Percentiles rank a stretch among this genome's conserved stretches.
phyloP scores from a whole-genome alignment of 371 early-diverging fungal genomes.

The Actinomucor elegans region DNA sequence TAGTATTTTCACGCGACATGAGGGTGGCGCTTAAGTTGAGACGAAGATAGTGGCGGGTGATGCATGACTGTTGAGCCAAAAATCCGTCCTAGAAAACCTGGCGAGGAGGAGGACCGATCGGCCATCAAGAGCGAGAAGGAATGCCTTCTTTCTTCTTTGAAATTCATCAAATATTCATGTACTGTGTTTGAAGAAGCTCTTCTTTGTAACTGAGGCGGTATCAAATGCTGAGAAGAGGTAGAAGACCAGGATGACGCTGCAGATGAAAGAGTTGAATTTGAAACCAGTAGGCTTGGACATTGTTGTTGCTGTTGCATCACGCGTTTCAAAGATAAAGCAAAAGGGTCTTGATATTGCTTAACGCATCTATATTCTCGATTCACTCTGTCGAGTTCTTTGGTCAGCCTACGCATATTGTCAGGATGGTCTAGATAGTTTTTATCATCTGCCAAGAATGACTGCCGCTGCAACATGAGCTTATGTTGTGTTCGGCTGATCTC shows the following conservation, averaged over 20 bases:
- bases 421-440: constrained; percentile 54
- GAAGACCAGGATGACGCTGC: not conserved
- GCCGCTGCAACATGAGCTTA: constrained; percentile 52
- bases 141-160: constrained; percentile 20
- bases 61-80: constrained; percentile 9
- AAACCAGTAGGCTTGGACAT: not conserved
- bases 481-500: constrained; percentile 51
- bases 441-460: constrained; percentile 53
- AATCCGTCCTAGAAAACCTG: constrained; percentile 8
- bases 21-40: constrained; percentile 10
- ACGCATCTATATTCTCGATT: constrained; percentile 50
- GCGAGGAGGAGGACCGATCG: too few relatives aligned
- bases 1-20: constrained; percentile 11
- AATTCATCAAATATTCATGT: constrained; percentile 13
- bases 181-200: constrained; percentile 17
- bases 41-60: constrained; percentile 7
- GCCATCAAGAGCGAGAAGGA: constrained; percentile 3
- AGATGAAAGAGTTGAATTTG: constrained; percentile 7
- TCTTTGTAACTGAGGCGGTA: constrained; percentile 4
- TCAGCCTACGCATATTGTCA: constrained; percentile 46
- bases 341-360: constrained; percentile 43
- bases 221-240: not conserved
- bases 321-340: constrained; percentile 36
- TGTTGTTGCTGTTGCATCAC: constrained; percentile 15
- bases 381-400: constrained; percentile 53